Conservation (phyloP, 192 early-diverging fungal genomes). For the Endogone sp. region DNA sequence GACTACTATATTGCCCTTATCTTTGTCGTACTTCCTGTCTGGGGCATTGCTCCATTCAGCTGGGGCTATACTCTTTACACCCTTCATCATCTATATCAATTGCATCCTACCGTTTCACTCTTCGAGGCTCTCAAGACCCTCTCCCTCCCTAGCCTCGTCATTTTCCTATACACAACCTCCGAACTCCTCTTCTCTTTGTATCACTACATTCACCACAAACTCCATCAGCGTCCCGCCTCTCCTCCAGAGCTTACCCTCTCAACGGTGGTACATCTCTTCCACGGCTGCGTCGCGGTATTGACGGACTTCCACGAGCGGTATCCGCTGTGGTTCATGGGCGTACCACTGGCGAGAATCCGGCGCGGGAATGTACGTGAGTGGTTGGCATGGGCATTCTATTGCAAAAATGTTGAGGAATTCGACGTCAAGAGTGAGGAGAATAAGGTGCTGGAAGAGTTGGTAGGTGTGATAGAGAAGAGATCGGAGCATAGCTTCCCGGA, state of each 20-base stretch:
- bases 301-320: constrained; percentile 14
- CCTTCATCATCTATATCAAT: not conserved
- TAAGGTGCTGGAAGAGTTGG: not conserved
- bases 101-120: not conserved
- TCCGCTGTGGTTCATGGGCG: constrained; percentile 21
- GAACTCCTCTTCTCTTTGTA: not conserved
- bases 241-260: not conserved
- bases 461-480: constrained; percentile 11
- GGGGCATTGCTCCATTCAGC: not conserved
- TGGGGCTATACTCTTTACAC: not conserved
- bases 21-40: not conserved
- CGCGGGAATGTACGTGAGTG: constrained; percentile 28
- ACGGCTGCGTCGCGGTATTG: constrained; percentile 12
- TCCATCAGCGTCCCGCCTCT: constrained; percentile 7
- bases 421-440: constrained; percentile 5
- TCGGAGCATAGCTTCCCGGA: constrained; percentile 5
- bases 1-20: not conserved
- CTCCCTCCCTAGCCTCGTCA: not conserved
- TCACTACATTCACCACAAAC: not conserved
- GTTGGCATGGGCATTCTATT: constrained; percentile 27
- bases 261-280: constrained; percentile 11
- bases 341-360: constrained; percentile 8
- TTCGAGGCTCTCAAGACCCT: not conserved
- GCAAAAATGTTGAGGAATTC: constrained; percentile 5
- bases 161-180: not conserved